Evolutionary conservation across 1,139 yeast species (phyloP).

Genomic region (Komagataea norvegica): DNA sequence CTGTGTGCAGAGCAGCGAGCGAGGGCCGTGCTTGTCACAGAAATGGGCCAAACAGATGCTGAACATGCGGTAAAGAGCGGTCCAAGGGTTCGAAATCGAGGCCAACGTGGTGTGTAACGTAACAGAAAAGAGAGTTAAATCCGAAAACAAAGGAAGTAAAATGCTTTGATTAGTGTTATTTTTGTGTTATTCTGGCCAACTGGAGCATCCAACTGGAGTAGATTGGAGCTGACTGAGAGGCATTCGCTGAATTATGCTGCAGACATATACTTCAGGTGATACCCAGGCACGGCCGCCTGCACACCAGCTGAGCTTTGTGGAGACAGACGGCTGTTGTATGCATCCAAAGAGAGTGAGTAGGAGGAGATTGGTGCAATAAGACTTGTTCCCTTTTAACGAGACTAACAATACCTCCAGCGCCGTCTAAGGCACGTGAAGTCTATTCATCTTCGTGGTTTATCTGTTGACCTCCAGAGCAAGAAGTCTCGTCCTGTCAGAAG

Average conservation of each 20-base stretch:
- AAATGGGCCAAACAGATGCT: conserved; percentile 70
- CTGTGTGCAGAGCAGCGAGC: conserved; percentile 71
- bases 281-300: conserved; percentile 1
- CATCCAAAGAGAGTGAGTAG: conserved; percentile 18
- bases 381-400: background rate
- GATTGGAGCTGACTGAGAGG: too few species aligned
- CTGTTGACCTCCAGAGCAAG: background rate
- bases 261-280: conserved; percentile 9
- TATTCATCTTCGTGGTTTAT: conserved; percentile 19
- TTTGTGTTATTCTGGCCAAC: too few species aligned
- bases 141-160: too few species aligned
- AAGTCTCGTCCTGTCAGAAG: conserved; percentile 10
- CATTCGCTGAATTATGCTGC: conserved; percentile 2
- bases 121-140: too few species aligned
- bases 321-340: conserved; percentile 11
- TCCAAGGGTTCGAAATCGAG: too few species aligned
- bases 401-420: conserved; percentile 17
- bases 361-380: too few species aligned
- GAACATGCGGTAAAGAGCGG: too few species aligned
- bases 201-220: too few species aligned
- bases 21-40: conserved; percentile 85
- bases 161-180: too few species aligned
- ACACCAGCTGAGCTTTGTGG: conserved; percentile 5
- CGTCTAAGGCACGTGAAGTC: conserved; percentile 24
- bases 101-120: too few species aligned